These are phyloP conservation scores for Penicillium hesseltinei DNA, from an alignment of 2,329 filamentous ascomycete genomes.

Conservation along the genomic window DNA sequence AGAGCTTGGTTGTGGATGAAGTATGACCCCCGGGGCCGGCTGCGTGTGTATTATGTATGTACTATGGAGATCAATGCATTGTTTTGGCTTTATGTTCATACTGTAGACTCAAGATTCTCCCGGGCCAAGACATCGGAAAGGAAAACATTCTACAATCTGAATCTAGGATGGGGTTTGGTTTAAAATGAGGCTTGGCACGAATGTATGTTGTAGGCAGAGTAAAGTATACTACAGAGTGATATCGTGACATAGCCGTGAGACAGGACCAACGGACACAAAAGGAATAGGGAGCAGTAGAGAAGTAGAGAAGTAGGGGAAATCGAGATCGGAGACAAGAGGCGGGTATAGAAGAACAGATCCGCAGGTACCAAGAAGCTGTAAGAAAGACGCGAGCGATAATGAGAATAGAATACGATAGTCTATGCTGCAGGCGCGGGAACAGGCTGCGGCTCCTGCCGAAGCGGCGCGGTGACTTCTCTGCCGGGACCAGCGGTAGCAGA, in stretches of 20 bases:
- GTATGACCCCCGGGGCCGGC: neutral
- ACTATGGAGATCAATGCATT: neutral
- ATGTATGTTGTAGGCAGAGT: neutral
- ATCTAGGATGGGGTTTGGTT: neutral
- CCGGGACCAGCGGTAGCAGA: constrained; percentile 36
- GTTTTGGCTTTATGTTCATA: neutral
- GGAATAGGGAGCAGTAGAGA: constrained; percentile 1
- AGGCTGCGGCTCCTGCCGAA: constrained; percentile 17
- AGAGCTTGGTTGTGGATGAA: neutral
- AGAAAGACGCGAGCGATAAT: constrained; percentile 4
- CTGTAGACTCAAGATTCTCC: neutral
- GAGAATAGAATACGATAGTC: constrained; percentile 2
- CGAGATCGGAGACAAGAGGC: constrained; percentile 9
- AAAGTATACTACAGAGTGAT: constrained; percentile 21
- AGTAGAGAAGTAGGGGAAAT: neutral
- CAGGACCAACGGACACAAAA: constrained; percentile 9
- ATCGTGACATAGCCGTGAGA: constrained; percentile 19
- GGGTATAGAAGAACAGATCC: constrained; percentile 23
- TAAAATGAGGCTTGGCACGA: neutral
- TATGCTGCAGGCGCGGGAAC: constrained; percentile 30
- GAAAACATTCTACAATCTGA: neutral
- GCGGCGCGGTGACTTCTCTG: constrained; percentile 22
- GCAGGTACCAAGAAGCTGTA: constrained; percentile 1
- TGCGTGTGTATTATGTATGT: neutral
- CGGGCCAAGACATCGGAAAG: too few species aligned